These are phyloP conservation scores for Peronospora farinosa DNA, from an alignment of 352 stramenopile genomes.

Conservation along the genomic window DNA sequence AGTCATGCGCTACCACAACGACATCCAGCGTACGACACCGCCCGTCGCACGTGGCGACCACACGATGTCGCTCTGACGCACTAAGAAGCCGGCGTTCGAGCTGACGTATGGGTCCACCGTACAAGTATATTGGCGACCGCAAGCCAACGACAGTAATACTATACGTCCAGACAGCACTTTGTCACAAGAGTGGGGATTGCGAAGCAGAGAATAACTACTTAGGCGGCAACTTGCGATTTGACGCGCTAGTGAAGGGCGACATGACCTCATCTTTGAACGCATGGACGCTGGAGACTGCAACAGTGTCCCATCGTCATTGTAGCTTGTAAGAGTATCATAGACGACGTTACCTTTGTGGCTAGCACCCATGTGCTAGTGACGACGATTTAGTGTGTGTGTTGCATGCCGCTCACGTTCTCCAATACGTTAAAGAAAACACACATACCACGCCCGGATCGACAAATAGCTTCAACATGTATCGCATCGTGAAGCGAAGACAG, in stretches of 20 bases:
- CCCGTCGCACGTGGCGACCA: conserved; percentile 11
- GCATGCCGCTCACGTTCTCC: conserved; percentile 57
- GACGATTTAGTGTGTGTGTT: conserved; percentile 42
- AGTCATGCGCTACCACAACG: conserved; percentile 1
- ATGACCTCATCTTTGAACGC: conserved; percentile 82
- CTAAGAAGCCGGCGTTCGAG: conserved; percentile 13
- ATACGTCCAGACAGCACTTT: neutral
- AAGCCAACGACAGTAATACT: conserved; percentile 14
- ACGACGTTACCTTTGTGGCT: conserved; percentile 52
- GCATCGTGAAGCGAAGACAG: conserved; percentile 63
- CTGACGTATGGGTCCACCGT: conserved; percentile 1
- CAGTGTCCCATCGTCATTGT: conserved; percentile 27
- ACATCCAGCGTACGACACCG: conserved; percentile 6
- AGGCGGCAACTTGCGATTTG: conserved; percentile 41
- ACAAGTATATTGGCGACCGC: neutral
- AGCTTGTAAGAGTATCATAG: conserved; percentile 41
- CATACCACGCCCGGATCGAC: conserved; percentile 16
- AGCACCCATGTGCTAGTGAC: conserved; percentile 50
- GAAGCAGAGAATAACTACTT: conserved; percentile 3
- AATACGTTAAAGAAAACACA: conserved; percentile 70
- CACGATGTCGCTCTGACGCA: conserved; percentile 16
- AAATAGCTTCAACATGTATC: conserved; percentile 20
- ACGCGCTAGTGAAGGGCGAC: conserved; percentile 63
- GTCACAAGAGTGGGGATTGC: conserved; percentile 16
- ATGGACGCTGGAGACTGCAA: conserved; percentile 55